Evolutionary conservation across 768 basidiomycete species (phyloP), one percentile per base, ranked within the genome.

Genomic region (Ramaria sp.): DNA sequence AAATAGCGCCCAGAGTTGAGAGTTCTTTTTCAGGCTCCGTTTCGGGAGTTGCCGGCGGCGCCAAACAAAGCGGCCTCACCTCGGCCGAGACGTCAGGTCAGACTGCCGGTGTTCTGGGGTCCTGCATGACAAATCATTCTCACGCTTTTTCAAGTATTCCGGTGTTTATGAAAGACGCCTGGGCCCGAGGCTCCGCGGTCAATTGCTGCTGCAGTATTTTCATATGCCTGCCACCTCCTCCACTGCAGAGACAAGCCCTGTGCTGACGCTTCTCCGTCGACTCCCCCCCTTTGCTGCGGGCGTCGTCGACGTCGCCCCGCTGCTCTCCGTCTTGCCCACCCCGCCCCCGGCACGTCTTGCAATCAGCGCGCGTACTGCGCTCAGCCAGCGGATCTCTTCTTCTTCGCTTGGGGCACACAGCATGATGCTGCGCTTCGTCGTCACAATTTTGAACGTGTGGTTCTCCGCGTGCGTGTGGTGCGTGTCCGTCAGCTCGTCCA

Each of bases 371-470:
- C 92, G 84, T 39, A 98, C 82, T 10, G 95, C 92, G 51, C 93
- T 92, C 48, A 99, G 75, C 96, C 96, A 99, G 69, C 88, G 90
- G 69, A 98, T 94, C 72, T 98, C 96, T 63, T 98, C 95, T 64
- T 97, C 96, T 69, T 99, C 96, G 58, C 80, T 86, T 15, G 96
- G 95, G 7, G 96, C 96, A 64, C 93, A 96, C 24, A 98, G 75
- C 53, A 95, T 69, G 58, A 92, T 73, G 17, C 89, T 87, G 59
- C 91, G 82, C 69, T 95, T 93, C 54, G 95, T 93, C 38, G 93
- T 96, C 62, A 98, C 86, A 55, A 98, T 86, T 72, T 96, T 93
- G 82, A 99, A 98, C 52, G 89, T 90, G 67, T 77, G 68, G 19
- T 57, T 57, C 20, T 57, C 46, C 20, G 19, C 55, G 17, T 85